Evolutionary conservation across 1,139 yeast species (phyloP).

Genomic region (Hansenula lynferdii): DNA sequence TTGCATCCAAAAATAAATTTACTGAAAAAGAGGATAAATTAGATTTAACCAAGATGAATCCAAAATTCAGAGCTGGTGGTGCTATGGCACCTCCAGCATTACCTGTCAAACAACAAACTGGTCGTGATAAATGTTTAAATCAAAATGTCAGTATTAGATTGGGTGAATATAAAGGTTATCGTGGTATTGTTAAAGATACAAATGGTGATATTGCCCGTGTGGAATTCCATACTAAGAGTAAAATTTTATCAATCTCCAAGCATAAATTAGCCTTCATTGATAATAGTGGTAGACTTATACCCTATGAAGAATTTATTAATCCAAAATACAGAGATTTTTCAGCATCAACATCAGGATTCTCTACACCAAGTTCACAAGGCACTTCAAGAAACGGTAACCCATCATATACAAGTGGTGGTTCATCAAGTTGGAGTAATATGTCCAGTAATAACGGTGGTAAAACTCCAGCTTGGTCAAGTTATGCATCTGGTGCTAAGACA

Average conservation of each 20-base stretch:
- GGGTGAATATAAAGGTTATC: conserved; percentile 91
- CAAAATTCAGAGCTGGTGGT: conserved; percentile 52
- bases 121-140: conserved; percentile 76
- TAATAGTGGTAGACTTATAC: conserved; percentile 57
- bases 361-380: conserved; percentile 6
- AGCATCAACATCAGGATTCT: conserved; percentile 15
- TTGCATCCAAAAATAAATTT: conserved; percentile 64
- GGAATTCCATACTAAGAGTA: conserved; percentile 89
- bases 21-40: conserved; percentile 24
- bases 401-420: conserved; percentile 6
- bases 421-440: conserved; percentile 24
- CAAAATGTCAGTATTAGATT: conserved; percentile 81
- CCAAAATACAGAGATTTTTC: conserved; percentile 25
- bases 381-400: too few relatives aligned
- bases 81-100: conserved; percentile 52
- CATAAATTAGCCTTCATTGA: conserved; percentile 70
- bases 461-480: conserved; percentile 23
- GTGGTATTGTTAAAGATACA: conserved; percentile 91
- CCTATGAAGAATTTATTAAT: conserved; percentile 69
- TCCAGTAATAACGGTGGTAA: conserved; percentile 44
- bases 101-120: conserved; percentile 34
- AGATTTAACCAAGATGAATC: conserved; percentile 82
- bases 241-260: conserved; percentile 81
- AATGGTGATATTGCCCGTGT: conserved; percentile 89
- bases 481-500: conserved; percentile 1